phyloP scores from a whole-genome alignment of 176 grass and related monocot species.

The Pontederia crassipes region DNA sequence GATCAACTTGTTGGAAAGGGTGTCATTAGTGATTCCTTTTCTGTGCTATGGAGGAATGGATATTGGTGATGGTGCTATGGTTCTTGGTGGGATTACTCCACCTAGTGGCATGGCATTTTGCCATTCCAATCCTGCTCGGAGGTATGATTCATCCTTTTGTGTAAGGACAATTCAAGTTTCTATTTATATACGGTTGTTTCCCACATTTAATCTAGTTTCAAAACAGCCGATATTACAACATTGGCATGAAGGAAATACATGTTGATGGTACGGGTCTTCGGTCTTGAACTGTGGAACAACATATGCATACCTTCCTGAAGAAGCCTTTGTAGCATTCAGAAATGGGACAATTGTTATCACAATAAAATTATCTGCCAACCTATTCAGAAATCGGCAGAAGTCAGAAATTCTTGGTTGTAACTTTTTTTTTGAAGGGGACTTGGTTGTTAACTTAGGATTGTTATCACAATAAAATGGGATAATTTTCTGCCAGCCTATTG shows the following conservation, averaged over 20 bases:
- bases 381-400: too few species aligned
- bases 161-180: conserved; percentile 8
- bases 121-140: conserved; percentile 4
- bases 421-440: neutral
- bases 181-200: conserved; percentile 31
- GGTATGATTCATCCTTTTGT: conserved; percentile 5
- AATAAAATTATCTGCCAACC: too few species aligned
- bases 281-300: conserved; percentile 97
- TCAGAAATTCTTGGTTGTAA: neutral
- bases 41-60: conserved; percentile 16
- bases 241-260: conserved; percentile 91
- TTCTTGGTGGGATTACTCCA: conserved; percentile 13
- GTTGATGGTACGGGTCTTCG: conserved; percentile 65
- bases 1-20: conserved; percentile 10
- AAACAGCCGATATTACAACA: conserved; percentile 97
- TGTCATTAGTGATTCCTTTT: conserved; percentile 10
- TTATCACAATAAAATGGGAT: too few species aligned
- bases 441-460: too few species aligned
- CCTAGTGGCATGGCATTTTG: conserved; percentile 11
- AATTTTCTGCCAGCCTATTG: too few species aligned
- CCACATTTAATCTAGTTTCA: conserved; percentile 39
- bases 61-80: conserved; percentile 16
- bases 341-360: conserved; percentile 15
- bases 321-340: conserved; percentile 88
- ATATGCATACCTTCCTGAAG: conserved; percentile 90